Evolutionary conservation across 306 rosid genomes (phyloP), one percentile per base, ranked within the genome.

Genomic region (Acacia melanoxylon): DNA sequence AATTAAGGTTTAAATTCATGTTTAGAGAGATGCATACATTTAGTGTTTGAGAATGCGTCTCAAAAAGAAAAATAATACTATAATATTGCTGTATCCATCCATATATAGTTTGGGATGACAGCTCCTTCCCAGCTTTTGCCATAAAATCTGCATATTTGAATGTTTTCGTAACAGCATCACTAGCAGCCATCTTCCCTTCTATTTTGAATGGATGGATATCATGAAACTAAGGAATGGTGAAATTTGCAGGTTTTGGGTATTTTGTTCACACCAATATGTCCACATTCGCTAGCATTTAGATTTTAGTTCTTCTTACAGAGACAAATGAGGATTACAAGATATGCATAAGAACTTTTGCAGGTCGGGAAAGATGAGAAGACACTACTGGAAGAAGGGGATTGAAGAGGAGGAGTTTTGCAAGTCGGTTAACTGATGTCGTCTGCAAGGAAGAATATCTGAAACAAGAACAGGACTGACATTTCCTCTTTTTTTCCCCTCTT

Each of bases 231-330:
- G 31, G 35, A 29, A 42, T 83, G 73, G 75, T 72, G 15, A 56
- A 72, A 69, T 65, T 25, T 85, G 76, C 97, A 95, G 98, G 99
- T 95, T 89, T 97, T 97, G 7, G 99, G 97, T 17, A 95, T 95
- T 73, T 82, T 95, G 75, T 95, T 95, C 81, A 93, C 99, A 16
- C 99, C 99, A 65, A 95, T 93, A 25, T 93, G 98, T 52, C 98
- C 99, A 10, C 96, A 95, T 59, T 95, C 99, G 27, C 85, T 93
- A 69, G 92, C 99, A 0, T 95, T 95, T 72, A 90, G 99, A 68
- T 61, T 65, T 51, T 51, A 48, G 29, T 73, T 62, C 61, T 74
- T 74, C 80, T n/a, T n/a, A n/a, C n/a, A n/a, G n/a, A n/a, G n/a
- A n/a, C n/a, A n/a, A n/a, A n/a, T n/a, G n/a, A n/a, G 70, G 59